These are phyloP conservation scores for Mediolabrus comicus DNA, from an alignment of 108 stramenopile genomes.

Conservation along the genomic window DNA sequence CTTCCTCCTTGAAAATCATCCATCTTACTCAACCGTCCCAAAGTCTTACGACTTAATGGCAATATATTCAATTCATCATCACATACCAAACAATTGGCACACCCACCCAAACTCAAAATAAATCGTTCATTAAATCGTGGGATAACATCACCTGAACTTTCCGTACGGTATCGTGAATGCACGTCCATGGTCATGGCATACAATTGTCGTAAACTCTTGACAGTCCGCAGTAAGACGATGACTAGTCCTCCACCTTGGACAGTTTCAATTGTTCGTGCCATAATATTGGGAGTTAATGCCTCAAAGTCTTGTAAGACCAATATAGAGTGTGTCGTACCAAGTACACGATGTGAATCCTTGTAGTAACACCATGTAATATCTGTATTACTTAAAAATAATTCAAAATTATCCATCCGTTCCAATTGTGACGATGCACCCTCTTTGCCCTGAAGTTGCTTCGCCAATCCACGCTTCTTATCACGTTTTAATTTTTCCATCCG, in stretches of 20 bases:
- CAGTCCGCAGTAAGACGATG: conserved; percentile 89
- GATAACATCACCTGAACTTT: conserved; percentile 81
- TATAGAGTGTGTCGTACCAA: conserved; percentile 96
- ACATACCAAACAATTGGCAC: conserved; percentile 89
- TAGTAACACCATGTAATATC: conserved; percentile 99
- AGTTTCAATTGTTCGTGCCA: conserved; percentile 98
- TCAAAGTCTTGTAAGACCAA: conserved; percentile 99
- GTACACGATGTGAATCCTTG: conserved; percentile 93
- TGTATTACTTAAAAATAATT: conserved; percentile 94
- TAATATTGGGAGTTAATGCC: conserved; percentile 97
- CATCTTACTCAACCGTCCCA: conserved; percentile 45
- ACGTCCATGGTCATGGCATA: conserved; percentile 99
- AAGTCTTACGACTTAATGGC: conserved; percentile 75
- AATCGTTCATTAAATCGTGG: conserved; percentile 99
- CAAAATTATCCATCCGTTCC: conserved; percentile 86
- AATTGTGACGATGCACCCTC: conserved; percentile 29
- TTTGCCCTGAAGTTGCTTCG: conserved; percentile 14
- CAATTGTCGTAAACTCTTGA: conserved; percentile 94
- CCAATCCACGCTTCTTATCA: conserved; percentile 82
- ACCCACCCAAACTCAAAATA: conserved; percentile 90
- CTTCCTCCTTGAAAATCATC: conserved; percentile 23
- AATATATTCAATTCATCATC: conserved; percentile 99
- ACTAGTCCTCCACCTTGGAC: conserved; percentile 97
- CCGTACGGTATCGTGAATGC: conserved; percentile 95
- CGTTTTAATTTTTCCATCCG: conserved; percentile 97